phyloP scores from a whole-genome alignment of 768 basidiomycete genomes.

The Naganishia onofrii region DNA sequence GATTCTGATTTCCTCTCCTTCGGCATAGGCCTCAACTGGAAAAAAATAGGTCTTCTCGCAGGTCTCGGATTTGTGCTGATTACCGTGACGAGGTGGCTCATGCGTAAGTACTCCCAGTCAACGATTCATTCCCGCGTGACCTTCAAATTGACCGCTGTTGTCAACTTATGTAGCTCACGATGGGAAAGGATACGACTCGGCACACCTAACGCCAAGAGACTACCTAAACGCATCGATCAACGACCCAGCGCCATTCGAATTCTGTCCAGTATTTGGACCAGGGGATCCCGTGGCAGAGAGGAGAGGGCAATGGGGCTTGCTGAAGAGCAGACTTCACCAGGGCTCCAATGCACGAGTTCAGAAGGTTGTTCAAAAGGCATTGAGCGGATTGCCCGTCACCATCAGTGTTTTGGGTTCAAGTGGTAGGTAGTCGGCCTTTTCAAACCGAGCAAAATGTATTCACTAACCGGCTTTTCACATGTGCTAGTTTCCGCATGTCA shows the following conservation, averaged over 20 bases:
- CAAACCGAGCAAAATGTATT: no score
- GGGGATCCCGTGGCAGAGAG: slow-evolving; percentile 73
- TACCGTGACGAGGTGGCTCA: slow-evolving; percentile 25
- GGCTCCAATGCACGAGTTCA: slow-evolving; percentile 82
- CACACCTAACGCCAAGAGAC: slow-evolving; percentile 62
- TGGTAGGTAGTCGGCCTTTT: no score
- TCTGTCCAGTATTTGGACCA: slow-evolving; percentile 84
- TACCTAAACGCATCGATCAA: slow-evolving; percentile 67
- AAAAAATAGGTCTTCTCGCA: slow-evolving; percentile 16
- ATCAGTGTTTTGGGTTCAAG: slow-evolving; percentile 88
- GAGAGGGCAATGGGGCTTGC: slow-evolving; percentile 71
- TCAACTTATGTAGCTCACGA: background rate
- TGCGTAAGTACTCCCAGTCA: slow-evolving; percentile 15
- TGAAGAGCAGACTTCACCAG: slow-evolving; percentile 70
- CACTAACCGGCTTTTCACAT: no score
- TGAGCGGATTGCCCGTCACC: slow-evolving; percentile 80
- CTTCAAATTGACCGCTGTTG: background rate
- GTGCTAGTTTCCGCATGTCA: slow-evolving; percentile 81
- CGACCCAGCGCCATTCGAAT: slow-evolving; percentile 69
- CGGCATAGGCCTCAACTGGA: slow-evolving; percentile 11
- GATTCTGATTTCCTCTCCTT: background rate
- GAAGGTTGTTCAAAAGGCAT: slow-evolving; percentile 74
- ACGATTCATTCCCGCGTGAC: background rate
- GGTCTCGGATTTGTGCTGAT: slow-evolving; percentile 20
- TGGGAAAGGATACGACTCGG: slow-evolving; percentile 12